phyloP scores from a whole-genome alignment of 2,329 filamentous ascomycete genomes.

The Canariomyces notabilis region DNA sequence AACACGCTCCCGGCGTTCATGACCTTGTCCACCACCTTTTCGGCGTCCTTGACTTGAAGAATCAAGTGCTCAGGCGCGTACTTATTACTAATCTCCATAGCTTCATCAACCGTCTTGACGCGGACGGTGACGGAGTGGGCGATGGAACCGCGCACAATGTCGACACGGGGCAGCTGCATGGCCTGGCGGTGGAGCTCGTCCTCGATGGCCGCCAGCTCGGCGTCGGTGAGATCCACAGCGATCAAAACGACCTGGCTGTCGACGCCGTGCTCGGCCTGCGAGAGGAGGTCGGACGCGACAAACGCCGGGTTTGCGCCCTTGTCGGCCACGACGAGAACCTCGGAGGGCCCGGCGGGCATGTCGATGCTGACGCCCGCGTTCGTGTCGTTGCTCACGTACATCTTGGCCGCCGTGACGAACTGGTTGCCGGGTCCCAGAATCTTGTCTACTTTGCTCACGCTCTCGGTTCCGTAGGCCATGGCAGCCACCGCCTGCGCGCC shows the following conservation, averaged over 20 bases:
- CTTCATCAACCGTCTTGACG: slow-evolving; percentile 65
- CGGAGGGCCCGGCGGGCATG: slow-evolving; percentile 95
- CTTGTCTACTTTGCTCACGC: slow-evolving; percentile 95
- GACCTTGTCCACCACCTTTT: slow-evolving; percentile 68
- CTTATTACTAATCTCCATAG: slow-evolving; percentile 78
- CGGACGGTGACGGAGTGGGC: slow-evolving; percentile 85
- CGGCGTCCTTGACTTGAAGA: slow-evolving; percentile 75
- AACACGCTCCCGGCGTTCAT: slow-evolving; percentile 96
- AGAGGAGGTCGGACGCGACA: slow-evolving; percentile 89
- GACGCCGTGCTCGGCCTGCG: slow-evolving; percentile 92
- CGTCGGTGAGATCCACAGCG: slow-evolving; percentile 70
- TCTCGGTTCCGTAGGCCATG: slow-evolving; percentile 95
- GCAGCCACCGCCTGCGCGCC: slow-evolving; percentile 94
- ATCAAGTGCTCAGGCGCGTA: slow-evolving; percentile 98
- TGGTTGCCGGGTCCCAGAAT: slow-evolving; percentile 97
- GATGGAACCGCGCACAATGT: slow-evolving; percentile 88
- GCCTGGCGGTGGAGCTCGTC: slow-evolving; percentile 87
- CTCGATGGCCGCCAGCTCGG: slow-evolving; percentile 76
- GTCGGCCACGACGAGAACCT: slow-evolving; percentile 95
- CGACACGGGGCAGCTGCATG: slow-evolving; percentile 77
- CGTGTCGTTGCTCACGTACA: slow-evolving; percentile 96
- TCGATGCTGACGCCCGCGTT: slow-evolving; percentile 93
- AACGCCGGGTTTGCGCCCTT: slow-evolving; percentile 84
- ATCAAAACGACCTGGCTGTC: slow-evolving; percentile 94
- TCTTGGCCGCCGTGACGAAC: slow-evolving; percentile 97